Base-by-base conservation (phyloP, 768 basidiomycete species). In the Collybia nuda region DNA sequence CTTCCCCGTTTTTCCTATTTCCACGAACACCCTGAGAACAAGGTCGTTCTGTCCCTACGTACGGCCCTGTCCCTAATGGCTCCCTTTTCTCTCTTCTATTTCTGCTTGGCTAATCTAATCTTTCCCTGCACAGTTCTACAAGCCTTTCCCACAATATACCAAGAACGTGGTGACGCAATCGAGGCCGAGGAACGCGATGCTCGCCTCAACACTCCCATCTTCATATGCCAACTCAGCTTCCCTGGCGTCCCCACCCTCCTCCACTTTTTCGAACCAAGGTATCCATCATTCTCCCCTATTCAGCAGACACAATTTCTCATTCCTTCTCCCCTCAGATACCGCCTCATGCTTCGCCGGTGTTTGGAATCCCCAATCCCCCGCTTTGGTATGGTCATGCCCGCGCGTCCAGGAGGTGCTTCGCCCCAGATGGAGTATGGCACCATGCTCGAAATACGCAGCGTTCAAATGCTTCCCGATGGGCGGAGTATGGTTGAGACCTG, bases 331-430 rank as follows among this genome's bases (percentile, higher is more conserved):
- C 21, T 37, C 51, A 85, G 86, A 59, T 95, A 98, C 66, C 87
- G 96, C 6, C 78, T 98, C 44, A 98, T 98, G 96, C 86, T 98
- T 47, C 88, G 96, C 19, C 85, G 96, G n/a, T 93, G 90, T 64
- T 85, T 98, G 50, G 86, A 92, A 59, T 82, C 79, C 14, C 74
- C 81, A 4, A 72, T 72, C 38, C 90, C 90, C n/a, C 75, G 77
- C 19, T 97, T 98, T 67, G 96, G 96, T 32, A 98, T 98, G 91
- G 80, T 97, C 61, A 85, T 96, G 72, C 85, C 90, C 28, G 67
- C 76, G 3, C 67, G 69, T 60, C 43, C 77, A 53, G 66, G 81
- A 44, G 61, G 56, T 8, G 50, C 66, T 3, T 56, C 64, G 3
- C 54, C 75, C 17, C 74, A 78, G 29, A 67, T 74, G 57, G 85